Conservation (phyloP, 2,329 filamentous ascomycete genomes). For the Aspergillus costaricaensis region DNA sequence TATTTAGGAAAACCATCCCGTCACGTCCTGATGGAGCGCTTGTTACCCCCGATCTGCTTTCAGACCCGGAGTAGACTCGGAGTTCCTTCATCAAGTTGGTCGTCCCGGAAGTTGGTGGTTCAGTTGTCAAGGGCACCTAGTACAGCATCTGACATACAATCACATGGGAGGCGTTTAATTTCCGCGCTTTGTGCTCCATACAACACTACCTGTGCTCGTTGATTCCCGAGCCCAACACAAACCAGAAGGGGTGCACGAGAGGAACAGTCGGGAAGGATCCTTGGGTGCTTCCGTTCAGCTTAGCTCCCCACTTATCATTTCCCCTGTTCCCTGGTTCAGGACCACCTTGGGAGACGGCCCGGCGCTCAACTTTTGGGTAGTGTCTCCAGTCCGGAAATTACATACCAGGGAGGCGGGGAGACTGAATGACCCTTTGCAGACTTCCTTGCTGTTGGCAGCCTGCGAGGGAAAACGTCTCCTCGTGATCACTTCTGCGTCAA, state of each 20-base stretch:
- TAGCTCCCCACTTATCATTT: slow-evolving; percentile 21
- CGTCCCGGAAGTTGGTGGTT: not conserved
- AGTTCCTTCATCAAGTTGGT: not conserved
- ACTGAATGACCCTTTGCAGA: not conserved
- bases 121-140: not conserved
- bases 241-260: not conserved
- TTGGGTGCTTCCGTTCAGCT: slow-evolving; percentile 14
- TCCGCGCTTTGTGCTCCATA: not conserved
- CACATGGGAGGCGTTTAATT: not conserved
- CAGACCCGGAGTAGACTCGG: not conserved
- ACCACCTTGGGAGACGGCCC: slow-evolving; percentile 2
- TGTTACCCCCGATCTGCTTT: not conserved
- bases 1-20: not conserved
- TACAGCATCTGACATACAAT: not conserved
- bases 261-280: slow-evolving; percentile 14
- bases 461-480: not conserved
- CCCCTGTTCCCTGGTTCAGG: slow-evolving; percentile 13
- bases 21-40: not conserved
- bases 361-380: slow-evolving; percentile 13
- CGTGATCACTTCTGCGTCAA: not conserved
- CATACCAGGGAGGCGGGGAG: slow-evolving; percentile 9
- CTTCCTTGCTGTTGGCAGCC: not conserved
- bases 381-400: slow-evolving; percentile 20
- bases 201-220: not conserved
- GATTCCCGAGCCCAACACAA: not conserved